phyloP scores from a whole-genome alignment of 2,329 filamentous ascomycete species.

The Aspergillus spinulosporus region DNA sequence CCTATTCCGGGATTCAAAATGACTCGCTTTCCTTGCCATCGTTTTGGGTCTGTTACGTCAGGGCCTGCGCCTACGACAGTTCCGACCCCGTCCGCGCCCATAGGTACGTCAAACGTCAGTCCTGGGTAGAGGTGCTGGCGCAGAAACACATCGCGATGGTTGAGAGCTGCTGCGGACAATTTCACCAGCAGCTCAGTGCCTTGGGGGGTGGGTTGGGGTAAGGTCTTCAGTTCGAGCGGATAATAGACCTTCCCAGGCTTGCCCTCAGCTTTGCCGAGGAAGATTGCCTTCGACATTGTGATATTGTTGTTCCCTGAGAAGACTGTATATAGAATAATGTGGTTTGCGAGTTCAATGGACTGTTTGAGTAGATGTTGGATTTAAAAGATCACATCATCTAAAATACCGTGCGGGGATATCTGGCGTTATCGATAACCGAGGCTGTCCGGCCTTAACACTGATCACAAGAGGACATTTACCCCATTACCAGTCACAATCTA shows the following conservation, averaged over 20 bases:
- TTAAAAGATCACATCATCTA: slow-evolving; percentile 10
- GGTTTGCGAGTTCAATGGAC: neutral
- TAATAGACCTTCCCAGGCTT: slow-evolving; percentile 68
- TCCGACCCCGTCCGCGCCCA: slow-evolving; percentile 82
- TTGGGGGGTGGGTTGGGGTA: slow-evolving; percentile 64
- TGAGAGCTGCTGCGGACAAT: slow-evolving; percentile 77
- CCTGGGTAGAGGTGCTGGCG: slow-evolving; percentile 88
- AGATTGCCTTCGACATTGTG: slow-evolving; percentile 48
- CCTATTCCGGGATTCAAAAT: slow-evolving; percentile 75
- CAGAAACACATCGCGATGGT: slow-evolving; percentile 94
- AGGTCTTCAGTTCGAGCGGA: slow-evolving; percentile 54
- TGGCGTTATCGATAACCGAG: slow-evolving; percentile 18
- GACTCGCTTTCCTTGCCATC: slow-evolving; percentile 67
- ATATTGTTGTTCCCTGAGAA: neutral
- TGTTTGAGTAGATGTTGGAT: neutral
- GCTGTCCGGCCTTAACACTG: neutral
- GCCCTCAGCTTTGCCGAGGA: slow-evolving; percentile 60
- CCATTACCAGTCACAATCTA: neutral
- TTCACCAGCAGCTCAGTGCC: slow-evolving; percentile 71
- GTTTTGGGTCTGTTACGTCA: slow-evolving; percentile 49
- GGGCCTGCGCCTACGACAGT: slow-evolving; percentile 66
- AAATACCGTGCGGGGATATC: slow-evolving; percentile 11
- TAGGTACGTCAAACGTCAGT: slow-evolving; percentile 73
- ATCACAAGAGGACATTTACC: neutral
- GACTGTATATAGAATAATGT: neutral